Percentiles rank a stretch among this genome's conserved stretches.
Conservation (phyloP, 2,329 filamentous ascomycete genomes). For the Exophiala dermatitidis region DNA sequence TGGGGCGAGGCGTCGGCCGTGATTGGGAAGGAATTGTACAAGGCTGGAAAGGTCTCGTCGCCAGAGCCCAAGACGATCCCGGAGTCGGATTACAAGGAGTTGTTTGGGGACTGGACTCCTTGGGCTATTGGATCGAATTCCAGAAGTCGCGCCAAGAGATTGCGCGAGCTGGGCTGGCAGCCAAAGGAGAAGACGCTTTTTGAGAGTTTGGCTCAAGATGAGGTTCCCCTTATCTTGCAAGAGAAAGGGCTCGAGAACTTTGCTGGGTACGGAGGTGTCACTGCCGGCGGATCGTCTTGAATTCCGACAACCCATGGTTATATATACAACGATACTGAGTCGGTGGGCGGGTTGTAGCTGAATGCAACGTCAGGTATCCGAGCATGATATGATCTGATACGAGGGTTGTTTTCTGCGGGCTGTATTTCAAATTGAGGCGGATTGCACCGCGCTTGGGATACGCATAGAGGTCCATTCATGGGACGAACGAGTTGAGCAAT, state of each 20-base stretch:
- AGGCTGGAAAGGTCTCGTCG: slow-evolving; percentile 35
- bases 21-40: slow-evolving; percentile 36
- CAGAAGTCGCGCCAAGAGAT: slow-evolving; percentile 39
- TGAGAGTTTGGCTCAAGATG: slow-evolving; percentile 38
- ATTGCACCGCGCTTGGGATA: too few species aligned
- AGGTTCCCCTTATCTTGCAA: slow-evolving; percentile 27
- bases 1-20: slow-evolving; percentile 37
- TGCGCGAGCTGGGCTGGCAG: slow-evolving; percentile 42
- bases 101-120: slow-evolving; percentile 35
- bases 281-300: slow-evolving; percentile 51
- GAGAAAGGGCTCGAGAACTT: slow-evolving; percentile 7
- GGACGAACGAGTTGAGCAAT: too few species aligned
- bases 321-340: too few species aligned
- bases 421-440: too few species aligned
- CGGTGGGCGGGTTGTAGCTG: too few species aligned
- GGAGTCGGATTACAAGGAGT: slow-evolving; percentile 35
- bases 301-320: slow-evolving; percentile 41
- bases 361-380: too few species aligned
- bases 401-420: too few species aligned
- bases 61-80: slow-evolving; percentile 34
- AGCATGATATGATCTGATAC: too few species aligned
- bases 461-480: too few species aligned
- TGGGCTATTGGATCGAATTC: slow-evolving; percentile 39
- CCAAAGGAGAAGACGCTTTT: slow-evolving; percentile 39
- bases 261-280: slow-evolving; percentile 58